Evolutionary conservation across 2,329 filamentous ascomycete genomes (phyloP).

Genomic region (Cladophialophora bantiana): DNA sequence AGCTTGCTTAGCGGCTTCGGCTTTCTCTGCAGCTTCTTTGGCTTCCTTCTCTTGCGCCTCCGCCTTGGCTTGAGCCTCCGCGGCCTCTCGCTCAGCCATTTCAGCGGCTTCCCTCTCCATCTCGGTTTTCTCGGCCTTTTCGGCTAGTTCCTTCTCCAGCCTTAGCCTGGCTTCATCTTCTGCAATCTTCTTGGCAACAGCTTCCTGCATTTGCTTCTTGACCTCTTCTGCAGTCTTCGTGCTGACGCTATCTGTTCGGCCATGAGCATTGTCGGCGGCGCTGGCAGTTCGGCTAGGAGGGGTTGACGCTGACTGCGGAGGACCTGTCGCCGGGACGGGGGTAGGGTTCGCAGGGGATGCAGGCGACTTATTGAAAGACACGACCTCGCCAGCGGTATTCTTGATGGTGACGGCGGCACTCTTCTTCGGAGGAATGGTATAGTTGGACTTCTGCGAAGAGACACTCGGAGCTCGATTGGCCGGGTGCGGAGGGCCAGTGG

Average conservation of each 20-base stretch:
- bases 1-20: constrained; percentile 53
- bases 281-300: constrained; percentile 79
- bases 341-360: constrained; percentile 64
- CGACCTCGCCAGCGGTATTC: constrained; percentile 77
- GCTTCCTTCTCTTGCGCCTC: constrained; percentile 49
- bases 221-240: constrained; percentile 82
- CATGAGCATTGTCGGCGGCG: constrained; percentile 67
- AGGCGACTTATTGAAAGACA: constrained; percentile 72
- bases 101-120: constrained; percentile 55
- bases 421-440: constrained; percentile 69
- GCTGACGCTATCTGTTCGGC: constrained; percentile 72
- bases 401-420: constrained; percentile 84
- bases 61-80: constrained; percentile 35
- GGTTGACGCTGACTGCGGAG: constrained; percentile 77
- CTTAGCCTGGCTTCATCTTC: constrained; percentile 58
- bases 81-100: constrained; percentile 43
- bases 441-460: constrained; percentile 67
- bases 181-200: constrained; percentile 58
- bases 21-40: constrained; percentile 49
- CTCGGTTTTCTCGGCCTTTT: constrained; percentile 38
- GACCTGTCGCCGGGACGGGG: constrained; percentile 64
- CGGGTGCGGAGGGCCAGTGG: constrained; percentile 56
- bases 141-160: constrained; percentile 47
- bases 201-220: constrained; percentile 73
- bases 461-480: constrained; percentile 64